These are phyloP conservation scores for Hypoxylon fuscum DNA, from an alignment of 495 filamentous ascomycete genomes.

Conservation along the genomic window DNA sequence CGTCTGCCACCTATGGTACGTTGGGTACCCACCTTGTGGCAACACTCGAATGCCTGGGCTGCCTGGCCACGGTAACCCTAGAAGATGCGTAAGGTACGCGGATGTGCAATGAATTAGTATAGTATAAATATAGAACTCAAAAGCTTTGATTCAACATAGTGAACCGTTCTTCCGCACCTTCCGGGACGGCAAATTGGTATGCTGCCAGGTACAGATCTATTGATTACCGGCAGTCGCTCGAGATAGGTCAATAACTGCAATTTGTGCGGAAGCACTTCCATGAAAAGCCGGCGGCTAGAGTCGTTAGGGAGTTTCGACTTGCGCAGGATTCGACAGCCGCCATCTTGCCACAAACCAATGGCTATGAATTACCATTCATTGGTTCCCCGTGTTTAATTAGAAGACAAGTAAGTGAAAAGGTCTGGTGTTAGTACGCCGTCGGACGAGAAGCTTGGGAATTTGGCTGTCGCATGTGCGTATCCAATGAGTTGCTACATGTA, in stretches of 20 bases:
- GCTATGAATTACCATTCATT: too few relatives aligned
- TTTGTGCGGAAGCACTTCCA: conserved; percentile 23
- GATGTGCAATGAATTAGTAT: too few relatives aligned
- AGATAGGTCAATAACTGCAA: conserved; percentile 4
- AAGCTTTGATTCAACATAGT: conserved; percentile 5
- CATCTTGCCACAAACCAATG: conserved; percentile 2
- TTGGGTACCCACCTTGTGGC: too few relatives aligned
- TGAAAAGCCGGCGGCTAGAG: conserved; percentile 23
- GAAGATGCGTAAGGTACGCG: too few relatives aligned
- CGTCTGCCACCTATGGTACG: too few relatives aligned
- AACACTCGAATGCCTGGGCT: too few relatives aligned
- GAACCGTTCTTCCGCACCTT: conserved; percentile 16
- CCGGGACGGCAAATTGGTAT: conserved; percentile 32
- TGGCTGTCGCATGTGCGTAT: too few relatives aligned
- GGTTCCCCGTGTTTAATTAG: too few relatives aligned
- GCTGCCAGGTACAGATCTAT: conserved; percentile 26
- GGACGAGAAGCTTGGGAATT: too few relatives aligned
- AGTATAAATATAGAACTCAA: conserved; percentile 6
- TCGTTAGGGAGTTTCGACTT: conserved; percentile 11
- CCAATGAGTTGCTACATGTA: too few relatives aligned
- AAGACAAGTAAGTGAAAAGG: background rate
- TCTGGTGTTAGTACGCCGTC: too few relatives aligned
- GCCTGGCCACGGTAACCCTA: too few relatives aligned
- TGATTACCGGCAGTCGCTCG: background rate
- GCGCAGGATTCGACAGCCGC: conserved; percentile 4